Evolutionary conservation across 805 yeast genomes (phyloP), one percentile per base, ranked within the genome.

Genomic region (Pichia pseudocactophila): DNA sequence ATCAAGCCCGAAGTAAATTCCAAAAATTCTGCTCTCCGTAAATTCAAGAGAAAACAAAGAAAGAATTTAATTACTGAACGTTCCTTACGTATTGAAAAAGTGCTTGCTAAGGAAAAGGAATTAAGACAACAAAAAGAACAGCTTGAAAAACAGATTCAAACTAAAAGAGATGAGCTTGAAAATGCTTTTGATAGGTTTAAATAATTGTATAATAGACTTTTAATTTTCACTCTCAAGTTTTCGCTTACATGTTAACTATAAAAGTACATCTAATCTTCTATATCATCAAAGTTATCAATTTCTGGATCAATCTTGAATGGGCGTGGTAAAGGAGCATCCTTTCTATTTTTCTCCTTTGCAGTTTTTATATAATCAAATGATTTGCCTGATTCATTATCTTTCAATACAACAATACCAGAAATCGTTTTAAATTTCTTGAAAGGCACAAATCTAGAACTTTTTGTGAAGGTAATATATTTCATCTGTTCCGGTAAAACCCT

Each of bases 401-500:
- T 68, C 49, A 86, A 65, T 7, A 86, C 79, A 41, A 86, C 76
- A 38, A 86, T 77, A 40, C 95, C 95, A 35, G 78, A 66, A 65
- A 62, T 45, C 57, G 85, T 75, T 67, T 68, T 80, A 59, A 77
- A 78, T 58, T 80, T 82, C 61, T 94, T 80, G 8, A 88, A 81
- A 5, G 97, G 97, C 28, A 70, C 74, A 62, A 82, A 90, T 56
- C 95, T 73, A 37, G 75, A 81, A 43, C 78, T 82, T 56, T 82
- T 81, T 31, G 70, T 63, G 58, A 90, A 88, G 4, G 95, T 72
- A 40, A 92, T 76, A 64, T 79, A 86, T 62, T 80, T 82, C 45
- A 89, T 70, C 65, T 92, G 97, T 36, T 80, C 75, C 13, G 97
- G 97, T 42, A 92, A 68, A 2, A 92, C 95, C 56, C 98, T 78